phyloP scores from a whole-genome alignment of 2,329 filamentous ascomycete genomes.

The Colletotrichum tamarilloi region DNA sequence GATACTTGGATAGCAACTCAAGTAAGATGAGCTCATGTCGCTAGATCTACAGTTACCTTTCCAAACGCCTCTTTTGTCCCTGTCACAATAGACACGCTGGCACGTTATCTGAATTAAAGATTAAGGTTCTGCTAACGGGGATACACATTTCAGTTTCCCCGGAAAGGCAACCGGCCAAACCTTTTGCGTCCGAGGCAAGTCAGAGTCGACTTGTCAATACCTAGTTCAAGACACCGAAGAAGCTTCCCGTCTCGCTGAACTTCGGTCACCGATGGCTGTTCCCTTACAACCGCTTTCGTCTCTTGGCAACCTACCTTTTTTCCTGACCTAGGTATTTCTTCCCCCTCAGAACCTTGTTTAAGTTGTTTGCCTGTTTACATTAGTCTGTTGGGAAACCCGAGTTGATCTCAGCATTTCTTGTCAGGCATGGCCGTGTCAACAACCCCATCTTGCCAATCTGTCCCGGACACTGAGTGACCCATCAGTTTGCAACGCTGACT shows the following conservation, averaged over 20 bases:
- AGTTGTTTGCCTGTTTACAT: not conserved
- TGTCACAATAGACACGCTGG: not conserved
- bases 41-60: not conserved
- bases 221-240: not conserved
- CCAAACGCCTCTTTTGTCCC: not conserved
- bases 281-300: not conserved
- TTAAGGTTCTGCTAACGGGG: not conserved
- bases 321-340: not conserved
- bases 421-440: not conserved
- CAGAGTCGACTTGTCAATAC: not conserved
- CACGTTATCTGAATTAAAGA: not conserved
- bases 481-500: not conserved
- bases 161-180: not conserved
- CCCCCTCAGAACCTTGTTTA: not conserved
- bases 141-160: not conserved
- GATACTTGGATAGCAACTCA: not conserved
- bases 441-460: not conserved
- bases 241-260: constrained; percentile 10
- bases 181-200: not conserved
- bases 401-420: not conserved
- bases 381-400: not conserved
- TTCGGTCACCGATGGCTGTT: constrained; percentile 7
- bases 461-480: not conserved
- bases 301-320: not conserved
- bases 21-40: not conserved